Conservation (phyloP, 2,329 filamentous ascomycete species). For the Aspergillus carbonarius region DNA sequence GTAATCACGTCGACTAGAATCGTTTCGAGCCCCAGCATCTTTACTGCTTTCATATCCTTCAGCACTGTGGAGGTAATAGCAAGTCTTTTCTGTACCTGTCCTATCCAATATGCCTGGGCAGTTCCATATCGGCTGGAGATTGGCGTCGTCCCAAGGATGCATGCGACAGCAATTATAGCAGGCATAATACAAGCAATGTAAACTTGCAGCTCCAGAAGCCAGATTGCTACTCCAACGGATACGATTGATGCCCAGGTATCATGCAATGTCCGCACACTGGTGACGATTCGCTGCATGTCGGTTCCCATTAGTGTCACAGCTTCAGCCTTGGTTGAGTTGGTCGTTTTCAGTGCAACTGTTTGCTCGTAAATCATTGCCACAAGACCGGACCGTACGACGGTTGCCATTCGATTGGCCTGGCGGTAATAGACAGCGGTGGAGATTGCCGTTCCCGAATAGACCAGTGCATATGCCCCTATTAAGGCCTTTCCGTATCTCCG, state of each 20-base stretch:
- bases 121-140: background rate
- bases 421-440: background rate
- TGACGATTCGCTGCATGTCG: background rate
- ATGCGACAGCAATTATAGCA: background rate
- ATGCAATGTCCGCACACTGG: background rate
- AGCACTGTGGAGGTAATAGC: background rate
- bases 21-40: background rate
- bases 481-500: background rate
- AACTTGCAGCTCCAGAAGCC: background rate
- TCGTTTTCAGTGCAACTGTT: background rate
- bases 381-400: background rate
- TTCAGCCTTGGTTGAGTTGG: background rate
- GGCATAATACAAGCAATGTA: background rate
- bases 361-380: background rate
- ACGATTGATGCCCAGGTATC: background rate
- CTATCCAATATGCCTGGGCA: background rate
- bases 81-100: background rate
- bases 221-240: background rate
- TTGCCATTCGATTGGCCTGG: background rate
- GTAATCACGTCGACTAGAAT: background rate
- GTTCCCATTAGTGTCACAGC: background rate
- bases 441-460: background rate
- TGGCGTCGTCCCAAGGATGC: background rate
- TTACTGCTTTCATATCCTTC: background rate
- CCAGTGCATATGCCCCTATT: background rate